A percentile compares a stretch with the other conserved stretches of the same genome.
These are phyloP conservation scores for Parsonsia alboflavescens DNA, from an alignment of 257 asterid species.

Conservation along the genomic window DNA sequence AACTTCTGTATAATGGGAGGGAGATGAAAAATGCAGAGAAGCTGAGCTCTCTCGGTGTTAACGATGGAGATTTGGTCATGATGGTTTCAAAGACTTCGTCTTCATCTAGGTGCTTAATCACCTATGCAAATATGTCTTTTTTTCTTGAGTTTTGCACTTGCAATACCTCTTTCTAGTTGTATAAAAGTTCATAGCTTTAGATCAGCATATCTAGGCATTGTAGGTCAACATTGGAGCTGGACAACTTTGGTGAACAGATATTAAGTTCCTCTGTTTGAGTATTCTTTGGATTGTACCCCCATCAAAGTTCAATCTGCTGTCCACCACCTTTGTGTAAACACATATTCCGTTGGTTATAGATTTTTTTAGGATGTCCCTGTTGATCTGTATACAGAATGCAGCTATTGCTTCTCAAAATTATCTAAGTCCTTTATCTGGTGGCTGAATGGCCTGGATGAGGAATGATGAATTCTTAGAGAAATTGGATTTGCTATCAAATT, in stretches of 20 bases:
- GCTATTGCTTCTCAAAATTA: neutral
- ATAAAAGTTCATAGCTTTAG: conserved; percentile 5
- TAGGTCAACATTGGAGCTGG: neutral
- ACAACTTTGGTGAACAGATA: neutral
- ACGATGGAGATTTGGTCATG: conserved; percentile 94
- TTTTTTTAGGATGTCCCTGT: neutral
- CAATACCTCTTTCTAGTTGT: conserved; percentile 5
- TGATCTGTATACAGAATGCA: neutral
- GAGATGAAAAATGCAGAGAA: conserved; percentile 77
- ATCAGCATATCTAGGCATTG: neutral
- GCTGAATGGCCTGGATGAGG: neutral
- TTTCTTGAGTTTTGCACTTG: conserved; percentile 1
- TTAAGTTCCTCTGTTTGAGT: neutral
- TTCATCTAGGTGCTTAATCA: conserved; percentile 48
- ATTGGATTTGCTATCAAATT: neutral
- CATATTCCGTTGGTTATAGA: neutral
- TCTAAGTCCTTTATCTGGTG: neutral
- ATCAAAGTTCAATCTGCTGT: neutral
- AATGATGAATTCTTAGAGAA: neutral
- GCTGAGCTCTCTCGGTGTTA: conserved; percentile 64
- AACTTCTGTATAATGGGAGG: conserved; percentile 68
- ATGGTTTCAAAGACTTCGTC: conserved; percentile 53
- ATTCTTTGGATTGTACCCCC: neutral
- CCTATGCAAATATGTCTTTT: neutral
- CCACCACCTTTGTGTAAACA: neutral